Evolutionary conservation across 352 stramenopile species (phyloP), one percentile per base, ranked within the genome.

Genomic region (Phytophthora rubi): DNA sequence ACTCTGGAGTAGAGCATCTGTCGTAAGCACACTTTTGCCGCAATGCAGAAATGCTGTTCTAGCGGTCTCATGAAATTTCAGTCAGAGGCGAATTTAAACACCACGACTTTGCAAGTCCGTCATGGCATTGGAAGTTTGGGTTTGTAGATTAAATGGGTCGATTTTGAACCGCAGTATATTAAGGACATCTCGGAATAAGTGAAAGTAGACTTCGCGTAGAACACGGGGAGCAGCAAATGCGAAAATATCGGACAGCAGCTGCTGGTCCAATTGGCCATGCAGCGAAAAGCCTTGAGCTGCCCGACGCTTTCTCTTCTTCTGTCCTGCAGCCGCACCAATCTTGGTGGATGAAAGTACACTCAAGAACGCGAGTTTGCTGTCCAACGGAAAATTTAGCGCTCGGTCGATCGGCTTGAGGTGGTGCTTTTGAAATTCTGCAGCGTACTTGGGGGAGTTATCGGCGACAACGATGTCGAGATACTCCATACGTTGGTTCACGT

Each of bases 1-100:
- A 89, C 80, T 81, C 83, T 89, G 18, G 65, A 28, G 23, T 28
- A 28, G 23, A 28, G 23, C 23, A 28, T 28, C 23, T 28, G 23
- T 28, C 23, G 23, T 28, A 28, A 28, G 23, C 23, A 18, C 15
- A 16, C 35, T 44, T 16, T 9, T 44, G 9, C 35, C 35, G 35
- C 33, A 12, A 39, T 39, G 33, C 7, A 12, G 33, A 4, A 39
- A 39, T 39, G 9, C 33, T 7, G 23, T 28, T 28, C 23, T 39
- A 7, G 33, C 33, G 33, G 7, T 39, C 33, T 7, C 33, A 39
- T 39, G 7, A 39, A 39, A 39, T 39, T 39, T 12, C 33, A 39
- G 33, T 39, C 7, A 12, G 2, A 1, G 23, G 23, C 23, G 23
- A 28, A 28, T 28, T 28, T 28, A 28, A 28, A 28, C 23, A 2